Conservation (phyloP, 768 basidiomycete species). For the Phanerochaete carnosa region DNA sequence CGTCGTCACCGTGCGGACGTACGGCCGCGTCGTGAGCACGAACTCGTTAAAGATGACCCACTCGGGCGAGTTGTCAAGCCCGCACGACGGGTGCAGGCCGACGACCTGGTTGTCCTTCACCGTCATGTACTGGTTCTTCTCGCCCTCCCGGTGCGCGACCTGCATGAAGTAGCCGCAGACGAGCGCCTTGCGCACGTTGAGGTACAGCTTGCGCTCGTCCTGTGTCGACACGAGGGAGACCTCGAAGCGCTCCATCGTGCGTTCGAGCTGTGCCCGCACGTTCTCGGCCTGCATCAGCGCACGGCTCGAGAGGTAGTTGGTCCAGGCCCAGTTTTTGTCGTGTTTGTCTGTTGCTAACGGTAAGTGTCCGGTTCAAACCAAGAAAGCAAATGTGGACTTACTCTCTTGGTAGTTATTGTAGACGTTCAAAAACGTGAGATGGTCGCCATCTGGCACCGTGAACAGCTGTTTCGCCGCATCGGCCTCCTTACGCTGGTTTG, state of each 20-base stretch:
- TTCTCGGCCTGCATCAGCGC: constrained; percentile 91
- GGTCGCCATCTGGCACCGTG: constrained; percentile 94
- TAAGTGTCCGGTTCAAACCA: background rate
- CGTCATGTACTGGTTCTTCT: constrained; percentile 74
- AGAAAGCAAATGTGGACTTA: constrained; percentile 32
- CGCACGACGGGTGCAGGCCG: constrained; percentile 81
- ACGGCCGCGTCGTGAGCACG: constrained; percentile 83
- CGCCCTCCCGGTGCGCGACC: constrained; percentile 91
- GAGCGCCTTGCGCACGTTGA: constrained; percentile 76
- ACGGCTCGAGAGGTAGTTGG: constrained; percentile 80
- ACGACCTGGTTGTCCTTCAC: constrained; percentile 94
- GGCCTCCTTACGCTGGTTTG: constrained; percentile 84
- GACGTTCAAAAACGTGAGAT: constrained; percentile 90
- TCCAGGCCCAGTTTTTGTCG: constrained; percentile 90
- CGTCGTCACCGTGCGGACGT: constrained; percentile 90
- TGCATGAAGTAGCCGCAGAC: constrained; percentile 99
- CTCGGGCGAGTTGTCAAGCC: constrained; percentile 82
- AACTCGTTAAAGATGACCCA: constrained; percentile 97
- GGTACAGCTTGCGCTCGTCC: constrained; percentile 50
- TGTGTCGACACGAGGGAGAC: constrained; percentile 70
- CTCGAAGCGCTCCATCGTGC: constrained; percentile 90
- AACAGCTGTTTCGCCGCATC: constrained; percentile 88
- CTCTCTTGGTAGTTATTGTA: constrained; percentile 90
- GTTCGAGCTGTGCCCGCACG: constrained; percentile 82
- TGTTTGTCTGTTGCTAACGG: constrained; percentile 47